These are phyloP conservation scores for Skeletonema grethae DNA, from an alignment of 108 stramenopile species.

Conservation along the genomic window DNA sequence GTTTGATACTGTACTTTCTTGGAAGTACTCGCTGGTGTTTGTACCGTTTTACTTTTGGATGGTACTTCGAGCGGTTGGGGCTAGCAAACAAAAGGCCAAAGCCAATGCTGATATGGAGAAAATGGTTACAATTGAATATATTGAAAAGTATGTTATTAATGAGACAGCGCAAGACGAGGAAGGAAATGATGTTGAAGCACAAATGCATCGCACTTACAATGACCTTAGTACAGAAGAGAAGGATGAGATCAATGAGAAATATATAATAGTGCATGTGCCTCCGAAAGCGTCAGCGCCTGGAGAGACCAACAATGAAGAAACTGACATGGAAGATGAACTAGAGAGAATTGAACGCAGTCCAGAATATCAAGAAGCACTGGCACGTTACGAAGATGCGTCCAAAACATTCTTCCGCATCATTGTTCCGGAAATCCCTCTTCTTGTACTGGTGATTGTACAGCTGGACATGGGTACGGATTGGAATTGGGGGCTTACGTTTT, in stretches of 20 bases:
- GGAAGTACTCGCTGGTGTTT: constrained; percentile 38
- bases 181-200: constrained; percentile 43
- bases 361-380: constrained; percentile 63
- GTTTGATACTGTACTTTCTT: constrained; percentile 38
- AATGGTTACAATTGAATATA: constrained; percentile 69
- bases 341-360: constrained; percentile 64
- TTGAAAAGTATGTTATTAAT: constrained; percentile 62
- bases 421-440: constrained; percentile 59
- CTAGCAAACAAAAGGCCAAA: constrained; percentile 29
- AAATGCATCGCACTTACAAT: constrained; percentile 51
- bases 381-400: constrained; percentile 46
- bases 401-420: constrained; percentile 45
- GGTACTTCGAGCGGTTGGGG: constrained; percentile 41
- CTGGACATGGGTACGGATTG: constrained; percentile 57
- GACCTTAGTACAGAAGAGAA: constrained; percentile 69
- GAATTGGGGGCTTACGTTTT: constrained; percentile 75
- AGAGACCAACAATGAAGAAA: constrained; percentile 40
- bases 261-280: constrained; percentile 59
- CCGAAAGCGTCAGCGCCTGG: constrained; percentile 47
- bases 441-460: constrained; percentile 67
- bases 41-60: constrained; percentile 49
- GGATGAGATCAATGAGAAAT: constrained; percentile 53
- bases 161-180: constrained; percentile 49
- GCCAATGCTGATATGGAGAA: constrained; percentile 41
- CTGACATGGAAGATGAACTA: constrained; percentile 53